phyloP scores from a whole-genome alignment of 2,329 filamentous ascomycete genomes.

The Penicillium sp. region DNA sequence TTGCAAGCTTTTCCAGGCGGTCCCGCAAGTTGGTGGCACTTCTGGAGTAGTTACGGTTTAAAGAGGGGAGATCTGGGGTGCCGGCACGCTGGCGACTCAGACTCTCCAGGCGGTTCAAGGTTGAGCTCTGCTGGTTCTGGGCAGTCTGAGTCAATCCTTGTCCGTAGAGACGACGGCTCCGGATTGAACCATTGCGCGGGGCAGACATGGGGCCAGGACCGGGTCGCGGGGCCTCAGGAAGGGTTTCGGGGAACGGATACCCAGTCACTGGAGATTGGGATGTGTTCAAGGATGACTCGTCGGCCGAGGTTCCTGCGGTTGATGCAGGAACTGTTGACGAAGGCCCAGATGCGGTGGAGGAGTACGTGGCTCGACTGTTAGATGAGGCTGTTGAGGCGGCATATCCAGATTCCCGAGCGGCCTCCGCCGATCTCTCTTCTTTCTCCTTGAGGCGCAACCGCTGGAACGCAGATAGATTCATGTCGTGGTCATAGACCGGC shows the following conservation, averaged over 20 bases:
- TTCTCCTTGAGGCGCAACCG: slow-evolving; percentile 53
- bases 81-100: slow-evolving; percentile 58
- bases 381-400: slow-evolving; percentile 56
- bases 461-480: slow-evolving; percentile 74
- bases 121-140: slow-evolving; percentile 69
- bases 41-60: slow-evolving; percentile 38
- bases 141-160: slow-evolving; percentile 70
- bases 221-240: slow-evolving; percentile 20
- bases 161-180: slow-evolving; percentile 70
- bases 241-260: slow-evolving; percentile 14
- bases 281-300: slow-evolving; percentile 52
- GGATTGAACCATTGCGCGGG: slow-evolving; percentile 58
- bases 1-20: slow-evolving; percentile 32
- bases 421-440: slow-evolving; percentile 40
- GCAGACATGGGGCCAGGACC: slow-evolving; percentile 24
- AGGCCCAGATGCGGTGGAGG: slow-evolving; percentile 68
- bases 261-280: slow-evolving; percentile 20
- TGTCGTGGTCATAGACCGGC: slow-evolving; percentile 76
- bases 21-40: slow-evolving; percentile 62
- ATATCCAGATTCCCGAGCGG: slow-evolving; percentile 36
- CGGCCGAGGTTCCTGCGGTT: slow-evolving; percentile 78
- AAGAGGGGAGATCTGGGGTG: slow-evolving; percentile 43
- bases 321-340: slow-evolving; percentile 64
- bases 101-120: slow-evolving; percentile 70
- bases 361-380: slow-evolving; percentile 69